Evolutionary conservation across 129 eudicot species (phyloP), one percentile per base, ranked within the genome.

Genomic region (Saussurea involucrata): DNA sequence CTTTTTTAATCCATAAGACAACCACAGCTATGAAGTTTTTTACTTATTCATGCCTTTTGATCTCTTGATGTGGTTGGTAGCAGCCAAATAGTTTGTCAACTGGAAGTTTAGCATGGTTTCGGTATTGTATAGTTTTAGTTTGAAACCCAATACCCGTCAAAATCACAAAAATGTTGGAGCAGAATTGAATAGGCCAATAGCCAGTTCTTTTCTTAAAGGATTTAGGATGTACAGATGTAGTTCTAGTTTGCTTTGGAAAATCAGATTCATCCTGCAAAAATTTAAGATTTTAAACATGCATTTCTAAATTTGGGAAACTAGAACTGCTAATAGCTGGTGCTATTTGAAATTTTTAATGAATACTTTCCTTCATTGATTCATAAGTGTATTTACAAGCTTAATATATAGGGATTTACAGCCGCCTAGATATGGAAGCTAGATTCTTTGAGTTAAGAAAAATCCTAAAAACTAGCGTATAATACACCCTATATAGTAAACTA

Each of bases 41-140:
- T 32, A n/a, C 57, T 8, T 29, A 24, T 34, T 21, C 18, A 5
- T 76, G 61, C 55, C 32, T 63, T 70, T 55, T 82, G 36, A 29
- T 46, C 73, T 27, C 73, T 32, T 63, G 32, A 75, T 2, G 31
- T 31, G 27, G 71, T 74, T 72, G 55, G 28, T 68, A 69, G 49
- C 44, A 49, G 60, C 5, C 66, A 12, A 70, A 28, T 42, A 17
- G 1, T 8, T 76, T 33, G 63, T 8, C 46, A 15, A 44, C 32
- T 10, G 21, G 70, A 25, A 40, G 15, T 15, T 63, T 71, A 28
- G 27, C 74, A 72, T 71, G 6, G 8, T 63, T 71, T 72, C 20
- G 24, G 24, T 31, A 7, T 66, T 27, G 21, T 42, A 65, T 24
- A 25, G 25, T 61, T 33, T 55, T 72, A 53, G 22, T 53, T 53